Conservation (phyloP, 2,329 filamentous ascomycete genomes). For the Colletotrichum sp. region DNA sequence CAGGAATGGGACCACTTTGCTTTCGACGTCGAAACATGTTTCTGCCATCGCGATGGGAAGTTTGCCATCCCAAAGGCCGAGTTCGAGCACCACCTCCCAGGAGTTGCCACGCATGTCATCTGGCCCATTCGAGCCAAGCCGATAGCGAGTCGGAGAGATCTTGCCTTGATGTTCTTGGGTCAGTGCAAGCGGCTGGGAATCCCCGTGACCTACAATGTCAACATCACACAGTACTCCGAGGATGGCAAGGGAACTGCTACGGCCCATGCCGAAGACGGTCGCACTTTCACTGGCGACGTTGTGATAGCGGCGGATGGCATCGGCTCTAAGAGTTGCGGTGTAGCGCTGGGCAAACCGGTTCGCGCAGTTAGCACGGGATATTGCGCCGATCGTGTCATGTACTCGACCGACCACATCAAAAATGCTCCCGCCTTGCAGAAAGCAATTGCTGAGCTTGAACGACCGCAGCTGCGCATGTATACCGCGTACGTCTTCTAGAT, state of each 20-base stretch:
- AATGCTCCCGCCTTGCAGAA: neutral
- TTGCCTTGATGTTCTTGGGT: neutral
- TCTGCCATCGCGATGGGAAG: neutral
- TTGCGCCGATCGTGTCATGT: neutral
- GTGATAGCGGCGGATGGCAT: constrained; percentile 19
- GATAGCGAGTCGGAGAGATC: neutral
- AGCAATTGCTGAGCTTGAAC: neutral
- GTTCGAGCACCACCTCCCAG: neutral
- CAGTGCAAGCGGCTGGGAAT: constrained; percentile 12
- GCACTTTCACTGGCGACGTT: neutral
- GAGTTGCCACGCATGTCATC: neutral
- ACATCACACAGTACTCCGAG: neutral
- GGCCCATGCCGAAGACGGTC: neutral
- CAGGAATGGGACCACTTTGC: neutral
- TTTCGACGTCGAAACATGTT: neutral
- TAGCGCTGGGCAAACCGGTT: neutral
- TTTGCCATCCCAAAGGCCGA: neutral
- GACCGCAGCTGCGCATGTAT: neutral
- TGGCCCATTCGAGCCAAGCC: neutral
- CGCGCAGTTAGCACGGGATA: neutral
- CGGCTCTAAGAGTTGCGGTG: neutral
- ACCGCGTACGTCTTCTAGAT: neutral
- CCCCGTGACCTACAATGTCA: neutral
- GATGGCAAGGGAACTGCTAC: neutral
- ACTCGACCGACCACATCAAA: neutral